Conservation (phyloP, 176 grass and related monocot genomes). For the Thinopyrum elongatum region DNA sequence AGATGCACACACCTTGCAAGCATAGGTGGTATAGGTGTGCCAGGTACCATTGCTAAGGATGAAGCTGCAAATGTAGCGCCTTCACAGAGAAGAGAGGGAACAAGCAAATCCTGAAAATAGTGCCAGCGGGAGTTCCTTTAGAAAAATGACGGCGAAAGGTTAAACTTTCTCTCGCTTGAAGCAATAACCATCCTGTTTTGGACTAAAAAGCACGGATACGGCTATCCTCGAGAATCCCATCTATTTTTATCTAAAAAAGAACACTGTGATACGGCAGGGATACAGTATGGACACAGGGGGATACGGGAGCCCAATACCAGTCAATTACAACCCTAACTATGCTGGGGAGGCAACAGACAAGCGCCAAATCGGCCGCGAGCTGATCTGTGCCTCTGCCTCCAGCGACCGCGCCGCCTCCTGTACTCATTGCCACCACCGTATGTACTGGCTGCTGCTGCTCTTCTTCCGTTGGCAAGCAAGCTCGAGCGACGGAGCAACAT, state of each 20-base stretch:
- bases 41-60: constrained; percentile 71
- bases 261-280: not conserved
- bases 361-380: not conserved
- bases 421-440: not conserved
- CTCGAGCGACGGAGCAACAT: not conserved
- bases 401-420: not conserved
- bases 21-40: constrained; percentile 95
- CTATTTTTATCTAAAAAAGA: not conserved
- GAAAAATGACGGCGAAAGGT: constrained; percentile 13
- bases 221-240: not conserved
- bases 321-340: not conserved
- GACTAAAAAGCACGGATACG: not conserved
- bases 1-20: constrained; percentile 68
- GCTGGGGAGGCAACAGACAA: not conserved
- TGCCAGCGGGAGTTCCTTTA: not conserved
- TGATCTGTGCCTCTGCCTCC: not conserved
- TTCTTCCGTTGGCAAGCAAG: not conserved
- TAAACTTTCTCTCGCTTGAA: constrained; percentile 24
- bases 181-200: constrained; percentile 22
- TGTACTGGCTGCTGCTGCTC: not conserved
- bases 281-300: not conserved
- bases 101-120: constrained; percentile 74
- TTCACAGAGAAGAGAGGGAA: constrained; percentile 83
- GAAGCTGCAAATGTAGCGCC: constrained; percentile 65
- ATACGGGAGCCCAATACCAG: not conserved